Conservation (phyloP, 2,329 filamentous ascomycete genomes). For the Aspergillus cejpii region DNA sequence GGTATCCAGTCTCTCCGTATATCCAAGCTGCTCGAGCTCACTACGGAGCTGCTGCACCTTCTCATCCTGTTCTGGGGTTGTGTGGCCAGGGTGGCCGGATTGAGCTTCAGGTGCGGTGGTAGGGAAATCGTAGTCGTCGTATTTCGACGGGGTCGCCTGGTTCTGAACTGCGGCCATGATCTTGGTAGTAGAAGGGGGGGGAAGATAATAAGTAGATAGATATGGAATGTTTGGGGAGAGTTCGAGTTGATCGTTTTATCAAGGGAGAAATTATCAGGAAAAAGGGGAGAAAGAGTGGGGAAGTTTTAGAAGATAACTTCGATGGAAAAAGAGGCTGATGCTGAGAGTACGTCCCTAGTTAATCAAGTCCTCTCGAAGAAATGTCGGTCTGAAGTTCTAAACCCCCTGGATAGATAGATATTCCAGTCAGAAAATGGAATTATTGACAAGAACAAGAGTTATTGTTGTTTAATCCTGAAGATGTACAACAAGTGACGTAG, state of each 20-base stretch:
- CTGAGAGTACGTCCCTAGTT: too few species aligned
- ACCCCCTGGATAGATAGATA: too few species aligned
- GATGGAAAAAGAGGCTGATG: too few species aligned
- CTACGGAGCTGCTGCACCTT: conserved; percentile 78
- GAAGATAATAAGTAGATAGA: too few species aligned
- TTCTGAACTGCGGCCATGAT: conserved; percentile 31
- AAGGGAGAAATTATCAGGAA: conserved; percentile 6
- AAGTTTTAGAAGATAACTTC: conserved; percentile 3
- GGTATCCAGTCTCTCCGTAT: conserved; percentile 80
- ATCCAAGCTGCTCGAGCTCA: conserved; percentile 76
- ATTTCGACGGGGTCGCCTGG: conserved; percentile 63
- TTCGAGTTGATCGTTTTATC: not conserved
- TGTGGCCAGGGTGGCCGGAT: conserved; percentile 78
- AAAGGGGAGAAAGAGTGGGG: conserved; percentile 3
- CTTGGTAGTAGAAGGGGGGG: conserved; percentile 7
- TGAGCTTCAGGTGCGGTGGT: conserved; percentile 63
- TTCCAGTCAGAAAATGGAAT: too few species aligned
- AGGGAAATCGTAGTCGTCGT: conserved; percentile 94
- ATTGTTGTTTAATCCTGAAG: too few species aligned
- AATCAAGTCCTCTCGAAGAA: too few species aligned
- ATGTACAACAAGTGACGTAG: too few species aligned
- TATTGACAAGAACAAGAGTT: too few species aligned
- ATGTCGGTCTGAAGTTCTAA: too few species aligned
- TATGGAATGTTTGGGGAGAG: too few species aligned
- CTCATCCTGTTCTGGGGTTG: conserved; percentile 79